Percentiles rank a stretch among this genome's conserved stretches.
These are phyloP conservation scores for Kodamaea anthophila DNA, from an alignment of 1,139 yeast species.

Conservation along the genomic window DNA sequence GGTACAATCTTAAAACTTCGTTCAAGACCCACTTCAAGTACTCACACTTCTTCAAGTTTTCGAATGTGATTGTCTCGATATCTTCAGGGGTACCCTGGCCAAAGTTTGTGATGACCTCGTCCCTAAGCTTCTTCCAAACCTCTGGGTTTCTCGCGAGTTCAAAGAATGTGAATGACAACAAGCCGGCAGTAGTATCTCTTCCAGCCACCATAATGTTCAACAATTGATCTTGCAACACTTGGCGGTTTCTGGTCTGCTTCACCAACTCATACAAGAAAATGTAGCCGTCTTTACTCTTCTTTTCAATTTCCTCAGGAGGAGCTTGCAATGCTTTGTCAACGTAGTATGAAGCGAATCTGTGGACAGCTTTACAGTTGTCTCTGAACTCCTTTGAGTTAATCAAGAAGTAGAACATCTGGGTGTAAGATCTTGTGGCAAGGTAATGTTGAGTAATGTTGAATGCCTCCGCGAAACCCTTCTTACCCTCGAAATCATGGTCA, in stretches of 20 bases:
- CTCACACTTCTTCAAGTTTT: constrained; percentile 20
- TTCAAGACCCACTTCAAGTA: constrained; percentile 20
- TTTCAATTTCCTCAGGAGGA: constrained; percentile 26
- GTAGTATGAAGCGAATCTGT: constrained; percentile 26
- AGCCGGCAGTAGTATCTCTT: constrained; percentile 54
- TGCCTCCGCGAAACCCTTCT: constrained; percentile 34
- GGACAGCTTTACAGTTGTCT: constrained; percentile 23
- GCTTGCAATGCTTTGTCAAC: constrained; percentile 16
- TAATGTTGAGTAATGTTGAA: constrained; percentile 36
- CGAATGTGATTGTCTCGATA: constrained; percentile 15
- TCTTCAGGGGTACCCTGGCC: constrained; percentile 21
- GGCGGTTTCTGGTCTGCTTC: constrained; percentile 45
- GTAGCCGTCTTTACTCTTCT: constrained; percentile 33
- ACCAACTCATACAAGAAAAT: constrained; percentile 47
- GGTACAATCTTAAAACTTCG: constrained; percentile 21
- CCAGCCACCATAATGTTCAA: constrained; percentile 50
- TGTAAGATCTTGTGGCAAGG: constrained; percentile 31
- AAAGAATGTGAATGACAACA: constrained; percentile 42
- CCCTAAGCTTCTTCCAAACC: constrained; percentile 32
- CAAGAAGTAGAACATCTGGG: constrained; percentile 31
- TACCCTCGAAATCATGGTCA: constrained; percentile 21
- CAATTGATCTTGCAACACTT: constrained; percentile 45
- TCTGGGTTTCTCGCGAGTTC: constrained; percentile 42
- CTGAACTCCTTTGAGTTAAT: constrained; percentile 28
- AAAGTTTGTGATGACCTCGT: constrained; percentile 28